A percentile compares a stretch with the other conserved stretches of the same genome.
Conservation (phyloP, 306 rosid species). For the Ammopiptanthus mongolicus region DNA sequence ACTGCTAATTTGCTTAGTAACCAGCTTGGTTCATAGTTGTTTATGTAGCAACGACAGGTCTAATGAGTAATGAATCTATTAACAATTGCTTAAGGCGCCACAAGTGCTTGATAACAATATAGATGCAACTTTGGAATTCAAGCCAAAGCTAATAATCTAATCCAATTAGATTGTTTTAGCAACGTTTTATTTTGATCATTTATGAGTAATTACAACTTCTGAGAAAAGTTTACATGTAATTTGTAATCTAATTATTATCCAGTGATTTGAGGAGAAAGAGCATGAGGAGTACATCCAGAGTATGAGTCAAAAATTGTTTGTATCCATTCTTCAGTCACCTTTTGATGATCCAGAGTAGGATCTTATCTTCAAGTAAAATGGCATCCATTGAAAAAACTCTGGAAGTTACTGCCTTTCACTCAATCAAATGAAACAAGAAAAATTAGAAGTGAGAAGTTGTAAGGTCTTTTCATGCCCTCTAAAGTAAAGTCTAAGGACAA, state of each 20-base stretch:
- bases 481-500: constrained; percentile 19
- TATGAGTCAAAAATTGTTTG: not conserved
- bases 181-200: not conserved
- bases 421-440: constrained; percentile 14
- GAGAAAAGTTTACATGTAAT: not conserved
- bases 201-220: not conserved
- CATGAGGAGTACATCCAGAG: not conserved
- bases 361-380: constrained; percentile 5
- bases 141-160: no score
- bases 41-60: constrained; percentile 23
- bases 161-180: not conserved
- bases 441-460: constrained; percentile 1
- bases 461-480: constrained; percentile 20
- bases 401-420: constrained; percentile 2
- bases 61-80: constrained; percentile 6
- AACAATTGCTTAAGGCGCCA: not conserved
- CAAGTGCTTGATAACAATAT: not conserved
- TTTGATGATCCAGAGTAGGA: constrained; percentile 16
- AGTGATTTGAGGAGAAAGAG: not conserved
- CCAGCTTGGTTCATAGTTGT: constrained; percentile 40
- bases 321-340: not conserved
- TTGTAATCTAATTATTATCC: not conserved
- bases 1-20: constrained; percentile 24
- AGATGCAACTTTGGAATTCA: not conserved
- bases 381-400: not conserved